phyloP scores from a whole-genome alignment of 2,329 filamentous ascomycete genomes.

The Monosporascus sp. region DNA sequence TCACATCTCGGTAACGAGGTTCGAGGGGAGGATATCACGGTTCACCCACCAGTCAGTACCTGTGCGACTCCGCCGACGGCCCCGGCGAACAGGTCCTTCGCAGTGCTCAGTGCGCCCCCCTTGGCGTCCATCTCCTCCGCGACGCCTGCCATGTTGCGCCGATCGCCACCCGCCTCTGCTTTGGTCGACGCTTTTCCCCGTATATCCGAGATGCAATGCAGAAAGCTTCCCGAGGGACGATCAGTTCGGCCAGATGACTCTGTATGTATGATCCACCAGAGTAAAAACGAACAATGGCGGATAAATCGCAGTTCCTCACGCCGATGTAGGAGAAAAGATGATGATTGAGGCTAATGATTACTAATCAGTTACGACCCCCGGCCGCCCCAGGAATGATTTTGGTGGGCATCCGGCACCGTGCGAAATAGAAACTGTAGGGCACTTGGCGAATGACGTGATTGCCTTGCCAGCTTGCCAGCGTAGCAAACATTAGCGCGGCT shows the following conservation, averaged over 20 bases:
- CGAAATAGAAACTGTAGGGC: neutral
- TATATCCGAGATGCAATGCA: too few species aligned
- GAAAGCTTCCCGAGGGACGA: too few species aligned
- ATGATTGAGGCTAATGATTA: neutral
- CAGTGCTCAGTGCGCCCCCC: conserved; percentile 49
- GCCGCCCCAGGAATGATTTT: neutral
- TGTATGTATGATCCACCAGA: too few species aligned
- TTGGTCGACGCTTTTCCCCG: too few species aligned
- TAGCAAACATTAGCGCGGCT: neutral
- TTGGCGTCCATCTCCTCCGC: conserved; percentile 24
- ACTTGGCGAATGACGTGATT: neutral
- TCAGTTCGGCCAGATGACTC: too few species aligned
- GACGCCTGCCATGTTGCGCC: conserved; percentile 24
- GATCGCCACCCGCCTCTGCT: neutral
- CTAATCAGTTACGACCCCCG: neutral
- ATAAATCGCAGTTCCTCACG: neutral
- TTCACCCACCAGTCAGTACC: conserved; percentile 75
- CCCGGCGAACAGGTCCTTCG: conserved; percentile 88
- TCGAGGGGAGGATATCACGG: too few species aligned
- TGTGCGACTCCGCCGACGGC: conserved; percentile 90
- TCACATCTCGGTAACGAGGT: too few species aligned
- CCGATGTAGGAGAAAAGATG: neutral
- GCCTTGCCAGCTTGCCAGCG: neutral
- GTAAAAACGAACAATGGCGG: too few species aligned
- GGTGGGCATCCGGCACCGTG: too few species aligned